Evolutionary conservation across 768 basidiomycete species (phyloP).

Genomic region (Boletus bicolor): DNA sequence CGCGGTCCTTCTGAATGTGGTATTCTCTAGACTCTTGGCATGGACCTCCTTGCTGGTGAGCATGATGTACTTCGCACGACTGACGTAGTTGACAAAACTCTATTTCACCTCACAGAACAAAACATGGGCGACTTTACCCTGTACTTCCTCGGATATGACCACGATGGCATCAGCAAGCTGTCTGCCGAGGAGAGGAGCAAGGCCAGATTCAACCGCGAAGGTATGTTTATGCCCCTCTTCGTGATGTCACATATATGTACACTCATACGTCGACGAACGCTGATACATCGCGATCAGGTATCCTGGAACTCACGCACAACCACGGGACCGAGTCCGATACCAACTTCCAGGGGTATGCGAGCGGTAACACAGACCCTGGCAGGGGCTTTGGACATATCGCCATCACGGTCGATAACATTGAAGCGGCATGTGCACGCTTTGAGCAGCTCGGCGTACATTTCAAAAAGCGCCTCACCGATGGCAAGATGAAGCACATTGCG

Average conservation of each 20-base stretch:
- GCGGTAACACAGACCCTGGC: constrained; percentile 82
- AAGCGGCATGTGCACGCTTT: constrained; percentile 80
- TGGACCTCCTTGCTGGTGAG: constrained; percentile 66
- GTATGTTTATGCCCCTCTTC: constrained; percentile 31
- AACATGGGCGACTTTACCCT: constrained; percentile 64
- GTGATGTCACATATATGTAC: not conserved
- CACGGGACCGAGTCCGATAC: constrained; percentile 85
- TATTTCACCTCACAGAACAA: constrained; percentile 39
- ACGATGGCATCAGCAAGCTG: constrained; percentile 44
- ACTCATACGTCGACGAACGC: not conserved
- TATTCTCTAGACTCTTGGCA: constrained; percentile 54
- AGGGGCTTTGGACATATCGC: constrained; percentile 85
- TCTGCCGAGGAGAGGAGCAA: constrained; percentile 51
- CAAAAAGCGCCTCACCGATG: constrained; percentile 84
- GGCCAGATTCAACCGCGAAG: constrained; percentile 63
- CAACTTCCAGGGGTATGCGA: constrained; percentile 77
- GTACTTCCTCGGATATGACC: constrained; percentile 84
- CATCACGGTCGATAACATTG: constrained; percentile 78
- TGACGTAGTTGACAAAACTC: not conserved
- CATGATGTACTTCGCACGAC: not conserved
- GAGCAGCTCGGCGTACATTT: constrained; percentile 77
- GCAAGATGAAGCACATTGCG: constrained; percentile 81
- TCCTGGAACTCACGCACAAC: constrained; percentile 86
- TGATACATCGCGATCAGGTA: constrained; percentile 39
- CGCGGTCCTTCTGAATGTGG: not conserved